Evolutionary conservation across 164 flowering plant species (phyloP).

Genomic region (Vitis rotundifolia): DNA sequence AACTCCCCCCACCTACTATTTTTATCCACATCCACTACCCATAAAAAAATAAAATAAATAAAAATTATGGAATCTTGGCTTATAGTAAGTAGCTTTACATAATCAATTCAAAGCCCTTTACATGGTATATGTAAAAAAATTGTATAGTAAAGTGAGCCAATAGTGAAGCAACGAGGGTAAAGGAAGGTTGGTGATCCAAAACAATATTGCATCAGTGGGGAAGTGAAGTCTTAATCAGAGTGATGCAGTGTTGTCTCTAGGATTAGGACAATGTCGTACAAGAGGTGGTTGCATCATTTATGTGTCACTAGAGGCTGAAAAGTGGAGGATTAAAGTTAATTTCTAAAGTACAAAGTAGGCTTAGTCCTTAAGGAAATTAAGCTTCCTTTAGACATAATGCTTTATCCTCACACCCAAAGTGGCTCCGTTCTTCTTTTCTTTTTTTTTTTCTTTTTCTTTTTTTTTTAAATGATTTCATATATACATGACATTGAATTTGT

Average conservation of each 20-base stretch:
- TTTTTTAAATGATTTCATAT: too few species aligned
- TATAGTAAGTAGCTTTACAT: constrained; percentile 1
- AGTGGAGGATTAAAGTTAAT: too few species aligned
- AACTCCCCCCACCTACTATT: constrained; percentile 12
- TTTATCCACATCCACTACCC: neutral
- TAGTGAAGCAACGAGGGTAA: neutral
- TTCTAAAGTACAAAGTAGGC: too few species aligned
- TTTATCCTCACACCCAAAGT: too few species aligned
- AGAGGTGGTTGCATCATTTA: neutral
- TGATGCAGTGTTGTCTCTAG: neutral
- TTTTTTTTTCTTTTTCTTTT: too few species aligned
- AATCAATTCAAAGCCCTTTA: constrained; percentile 11
- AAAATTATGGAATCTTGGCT: neutral
- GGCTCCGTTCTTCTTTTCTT: too few species aligned
- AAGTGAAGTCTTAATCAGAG: constrained; percentile 24
- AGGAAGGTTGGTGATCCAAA: neutral
- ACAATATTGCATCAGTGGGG: constrained; percentile 4
- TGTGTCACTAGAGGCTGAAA: neutral
- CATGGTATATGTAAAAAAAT: neutral
- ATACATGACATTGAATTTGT: too few species aligned
- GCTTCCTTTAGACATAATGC: too few species aligned
- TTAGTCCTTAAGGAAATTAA: neutral
- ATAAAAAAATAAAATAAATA: neutral
- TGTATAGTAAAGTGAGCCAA: neutral
- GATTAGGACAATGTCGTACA: neutral